phyloP scores from a whole-genome alignment of 495 filamentous ascomycete species.

The Thozetella sp. region DNA sequence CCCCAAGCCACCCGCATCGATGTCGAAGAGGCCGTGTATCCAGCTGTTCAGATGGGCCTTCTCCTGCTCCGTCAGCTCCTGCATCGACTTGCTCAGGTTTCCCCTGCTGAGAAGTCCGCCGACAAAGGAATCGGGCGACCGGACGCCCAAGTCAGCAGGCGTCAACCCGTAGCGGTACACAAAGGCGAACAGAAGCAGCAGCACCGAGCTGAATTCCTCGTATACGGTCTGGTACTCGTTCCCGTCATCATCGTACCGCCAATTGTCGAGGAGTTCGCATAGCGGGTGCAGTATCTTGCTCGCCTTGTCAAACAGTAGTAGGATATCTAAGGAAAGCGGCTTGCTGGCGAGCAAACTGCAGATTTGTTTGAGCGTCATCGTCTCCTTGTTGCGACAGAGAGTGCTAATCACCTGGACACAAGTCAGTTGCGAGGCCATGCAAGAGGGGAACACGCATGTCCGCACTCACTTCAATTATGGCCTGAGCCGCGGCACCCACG shows the following conservation, averaged over 20 bases:
- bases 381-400: slow-evolving; percentile 82
- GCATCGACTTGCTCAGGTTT: slow-evolving; percentile 59
- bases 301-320: slow-evolving; percentile 82
- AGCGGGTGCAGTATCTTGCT: slow-evolving; percentile 78
- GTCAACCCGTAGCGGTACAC: slow-evolving; percentile 81
- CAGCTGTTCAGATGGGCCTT: slow-evolving; percentile 78
- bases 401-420: slow-evolving; percentile 66
- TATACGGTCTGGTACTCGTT: slow-evolving; percentile 95
- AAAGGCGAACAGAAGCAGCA: slow-evolving; percentile 81
- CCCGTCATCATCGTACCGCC: slow-evolving; percentile 93
- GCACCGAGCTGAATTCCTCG: slow-evolving; percentile 90
- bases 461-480: slow-evolving; percentile 74
- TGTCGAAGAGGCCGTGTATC: slow-evolving; percentile 86
- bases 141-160: slow-evolving; percentile 65
- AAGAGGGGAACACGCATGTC: neutral
- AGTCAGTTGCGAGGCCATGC: neutral
- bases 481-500: slow-evolving; percentile 82
- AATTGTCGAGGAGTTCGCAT: slow-evolving; percentile 82
- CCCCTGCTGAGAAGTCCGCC: slow-evolving; percentile 73
- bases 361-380: slow-evolving; percentile 84
- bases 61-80: slow-evolving; percentile 71
- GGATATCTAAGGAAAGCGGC: slow-evolving; percentile 77
- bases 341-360: slow-evolving; percentile 81
- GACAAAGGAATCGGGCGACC: slow-evolving; percentile 69
- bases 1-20: slow-evolving; percentile 68